Conservation (phyloP, 1,139 yeast species). For the Suhomyces taliae region DNA sequence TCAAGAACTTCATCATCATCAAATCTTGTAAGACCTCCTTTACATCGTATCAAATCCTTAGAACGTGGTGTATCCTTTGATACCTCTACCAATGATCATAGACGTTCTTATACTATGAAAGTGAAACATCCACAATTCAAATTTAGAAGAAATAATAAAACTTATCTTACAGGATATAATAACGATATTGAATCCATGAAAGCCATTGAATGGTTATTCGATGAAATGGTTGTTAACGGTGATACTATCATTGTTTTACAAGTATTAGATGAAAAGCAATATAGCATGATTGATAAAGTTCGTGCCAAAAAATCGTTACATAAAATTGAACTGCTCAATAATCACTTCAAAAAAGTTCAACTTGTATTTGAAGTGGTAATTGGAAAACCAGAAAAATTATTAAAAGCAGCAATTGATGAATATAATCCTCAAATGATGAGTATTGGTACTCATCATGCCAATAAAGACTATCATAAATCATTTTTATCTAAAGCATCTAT, state of each 20-base stretch:
- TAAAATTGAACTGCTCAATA: slow-evolving; percentile 49
- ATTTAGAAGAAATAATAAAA: slow-evolving; percentile 57
- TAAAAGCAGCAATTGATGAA: slow-evolving; percentile 57
- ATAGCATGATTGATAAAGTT: slow-evolving; percentile 28
- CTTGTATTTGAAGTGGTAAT: slow-evolving; percentile 60
- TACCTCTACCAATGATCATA: slow-evolving; percentile 39
- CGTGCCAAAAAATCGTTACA: slow-evolving; percentile 35
- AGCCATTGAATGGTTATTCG: slow-evolving; percentile 67
- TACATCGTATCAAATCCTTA: slow-evolving; percentile 11
- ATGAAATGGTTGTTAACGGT: slow-evolving; percentile 61
- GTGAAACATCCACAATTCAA: slow-evolving; percentile 57
- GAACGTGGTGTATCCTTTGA: slow-evolving; percentile 54
- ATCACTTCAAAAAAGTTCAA: slow-evolving; percentile 48
- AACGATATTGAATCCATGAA: slow-evolving; percentile 55
- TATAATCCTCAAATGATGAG: slow-evolving; percentile 66
- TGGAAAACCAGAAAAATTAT: slow-evolving; percentile 58
- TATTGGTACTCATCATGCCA: slow-evolving; percentile 55
- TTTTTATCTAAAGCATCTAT: slow-evolving; percentile 47
- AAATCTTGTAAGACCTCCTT: slow-evolving; percentile 2
- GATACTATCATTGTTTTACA: slow-evolving; percentile 64
- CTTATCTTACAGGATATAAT: slow-evolving; percentile 63
- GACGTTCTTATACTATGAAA: slow-evolving; percentile 51
- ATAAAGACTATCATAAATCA: slow-evolving; percentile 33
- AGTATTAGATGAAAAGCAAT: slow-evolving; percentile 50
- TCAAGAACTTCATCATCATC: slow-evolving; percentile 6